Evolutionary conservation across 2,329 filamentous ascomycete species (phyloP).

Genomic region (Zasmidium citrigriseum): DNA sequence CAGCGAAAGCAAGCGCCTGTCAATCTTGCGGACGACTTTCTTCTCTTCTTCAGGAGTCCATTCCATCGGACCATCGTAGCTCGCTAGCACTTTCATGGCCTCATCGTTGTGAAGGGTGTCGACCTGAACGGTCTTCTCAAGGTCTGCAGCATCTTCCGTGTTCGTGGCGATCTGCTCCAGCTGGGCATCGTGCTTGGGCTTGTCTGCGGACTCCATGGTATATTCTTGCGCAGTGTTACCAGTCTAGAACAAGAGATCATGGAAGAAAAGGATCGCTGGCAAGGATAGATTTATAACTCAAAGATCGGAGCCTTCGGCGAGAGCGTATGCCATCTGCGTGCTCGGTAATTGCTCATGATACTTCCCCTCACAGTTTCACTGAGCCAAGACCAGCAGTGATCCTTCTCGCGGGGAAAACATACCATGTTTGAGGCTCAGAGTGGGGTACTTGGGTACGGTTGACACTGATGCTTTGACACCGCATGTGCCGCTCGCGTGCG

Average conservation of each 20-base stretch:
- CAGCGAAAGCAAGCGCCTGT: constrained; percentile 48
- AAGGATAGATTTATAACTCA: neutral
- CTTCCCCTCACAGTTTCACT: neutral
- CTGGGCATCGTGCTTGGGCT: neutral
- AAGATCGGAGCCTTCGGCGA: neutral
- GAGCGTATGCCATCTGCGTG: neutral
- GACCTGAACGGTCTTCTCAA: constrained; percentile 7
- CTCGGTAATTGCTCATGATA: too few relatives aligned
- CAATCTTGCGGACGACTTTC: constrained; percentile 39
- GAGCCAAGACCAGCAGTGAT: neutral
- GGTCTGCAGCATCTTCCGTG: constrained; percentile 3
- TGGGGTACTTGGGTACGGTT: neutral
- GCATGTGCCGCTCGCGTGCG: neutral
- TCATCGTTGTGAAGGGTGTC: constrained; percentile 13
- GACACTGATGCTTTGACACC: neutral
- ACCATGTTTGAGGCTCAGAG: neutral
- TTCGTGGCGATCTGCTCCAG: constrained; percentile 9
- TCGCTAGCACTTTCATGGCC: constrained; percentile 10
- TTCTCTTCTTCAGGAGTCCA: constrained; percentile 50
- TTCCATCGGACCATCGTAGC: constrained; percentile 7
- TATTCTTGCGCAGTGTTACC: neutral
- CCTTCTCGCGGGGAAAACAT: neutral
- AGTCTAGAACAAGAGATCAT: neutral
- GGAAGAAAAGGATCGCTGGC: neutral
- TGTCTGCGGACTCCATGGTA: neutral